Base-by-base conservation (phyloP, 2,329 filamentous ascomycete genomes). In the Torrubiella hemipterigena region DNA sequence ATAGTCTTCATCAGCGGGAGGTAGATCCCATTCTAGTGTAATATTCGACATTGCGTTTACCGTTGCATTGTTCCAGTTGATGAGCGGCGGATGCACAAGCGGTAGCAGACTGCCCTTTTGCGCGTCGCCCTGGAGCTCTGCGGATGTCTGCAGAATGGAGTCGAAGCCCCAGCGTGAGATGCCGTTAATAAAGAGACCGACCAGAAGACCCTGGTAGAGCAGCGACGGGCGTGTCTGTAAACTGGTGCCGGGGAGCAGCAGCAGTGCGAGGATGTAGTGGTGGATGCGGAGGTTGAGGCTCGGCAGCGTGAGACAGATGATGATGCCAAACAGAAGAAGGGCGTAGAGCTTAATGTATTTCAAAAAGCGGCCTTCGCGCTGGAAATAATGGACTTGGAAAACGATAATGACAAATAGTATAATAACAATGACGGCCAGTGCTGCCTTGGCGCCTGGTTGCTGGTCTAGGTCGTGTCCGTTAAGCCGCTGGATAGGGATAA, bases 111-210 rank as follows among this genome's bases (percentile, higher is more conserved):
- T 76, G 9, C 73, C 73, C 22, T 69, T 55, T 36, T 76, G 70
- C 1, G 71, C 73, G 40, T 81, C 77, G n/a, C 73, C 76, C 32
- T 76, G 75, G 16, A 98, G 58, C 1, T 77, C 75, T 1, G 56
- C 67, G 0, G 82, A 73, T 0, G 91, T 96, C 56, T 98, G 79
- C 12, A 98, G 69, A 28, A 98, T 74, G 1, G 81, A 70, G 38
- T 85, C 87, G 52, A 93, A 98, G 1, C 87, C 87, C 91, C 91
- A 96, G 26, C 89, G 72, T 4, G 87, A 89, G 37, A 93, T 76
- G 31, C 91, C 89, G 50, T 95, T 95, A 58, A 95, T 78, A 54
- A 95, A 96, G 0, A 96, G 68, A 1, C 91, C 91, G 7, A 96
- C 61, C 0, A 98, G 65, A 2, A 98, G 63, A 9, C 91, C 91